phyloP scores from a whole-genome alignment of 1,139 yeast species.

The Pneumocystis carinii region DNA sequence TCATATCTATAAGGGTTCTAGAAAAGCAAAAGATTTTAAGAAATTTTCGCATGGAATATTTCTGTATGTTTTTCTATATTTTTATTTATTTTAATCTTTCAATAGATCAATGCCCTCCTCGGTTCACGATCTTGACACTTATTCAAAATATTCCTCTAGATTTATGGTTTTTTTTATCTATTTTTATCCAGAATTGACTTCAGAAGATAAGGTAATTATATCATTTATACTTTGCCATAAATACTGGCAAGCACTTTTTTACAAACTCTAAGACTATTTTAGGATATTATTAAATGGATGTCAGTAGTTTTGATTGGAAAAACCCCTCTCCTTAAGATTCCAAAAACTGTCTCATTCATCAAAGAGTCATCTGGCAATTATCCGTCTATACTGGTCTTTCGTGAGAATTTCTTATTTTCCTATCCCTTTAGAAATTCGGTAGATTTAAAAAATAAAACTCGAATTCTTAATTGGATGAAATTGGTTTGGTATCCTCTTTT shows the following conservation, averaged over 20 bases:
- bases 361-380: constrained; percentile 20
- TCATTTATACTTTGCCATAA: not conserved
- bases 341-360: constrained; percentile 21
- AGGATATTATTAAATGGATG: constrained; percentile 25
- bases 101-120: not conserved
- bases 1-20: constrained; percentile 23
- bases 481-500: constrained; percentile 25
- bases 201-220: not conserved
- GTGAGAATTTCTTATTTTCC: constrained; percentile 19
- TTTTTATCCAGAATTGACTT: not conserved
- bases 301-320: constrained; percentile 24
- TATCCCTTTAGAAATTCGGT: constrained; percentile 23
- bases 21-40: constrained; percentile 23
- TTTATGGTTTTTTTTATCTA: not conserved
- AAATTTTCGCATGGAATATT: constrained; percentile 21
- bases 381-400: constrained; percentile 25
- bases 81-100: not conserved
- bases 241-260: not conserved
- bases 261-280: not conserved
- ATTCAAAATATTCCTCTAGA: not conserved
- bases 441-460: constrained; percentile 23
- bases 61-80: not conserved
- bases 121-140: not conserved
- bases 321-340: constrained; percentile 23
- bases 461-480: constrained; percentile 23